Evolutionary conservation across 2,329 filamentous ascomycete genomes (phyloP).

Genomic region (Xylaria sp.): DNA sequence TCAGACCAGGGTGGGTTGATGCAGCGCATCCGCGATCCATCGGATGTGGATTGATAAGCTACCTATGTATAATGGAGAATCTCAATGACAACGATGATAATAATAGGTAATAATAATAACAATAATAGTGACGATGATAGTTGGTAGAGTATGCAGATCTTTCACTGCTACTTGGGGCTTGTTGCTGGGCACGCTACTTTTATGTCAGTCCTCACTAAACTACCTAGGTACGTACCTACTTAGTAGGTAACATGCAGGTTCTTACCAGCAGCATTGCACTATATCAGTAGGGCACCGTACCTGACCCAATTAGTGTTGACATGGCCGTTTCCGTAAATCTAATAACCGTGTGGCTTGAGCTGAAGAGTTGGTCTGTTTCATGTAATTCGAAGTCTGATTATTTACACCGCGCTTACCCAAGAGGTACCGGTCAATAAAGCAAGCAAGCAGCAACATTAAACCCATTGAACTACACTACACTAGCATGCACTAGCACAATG

Average conservation of each 20-base stretch:
- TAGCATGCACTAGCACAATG: background rate
- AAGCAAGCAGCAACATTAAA: background rate
- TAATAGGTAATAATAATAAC: background rate
- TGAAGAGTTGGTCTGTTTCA: constrained; percentile 25
- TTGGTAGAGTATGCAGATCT: background rate
- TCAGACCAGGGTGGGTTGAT: constrained; percentile 33
- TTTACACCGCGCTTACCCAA: constrained; percentile 1
- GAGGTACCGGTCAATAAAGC: constrained; percentile 2
- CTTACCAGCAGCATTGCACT: background rate
- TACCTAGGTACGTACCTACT: too few species aligned
- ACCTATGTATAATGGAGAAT: background rate
- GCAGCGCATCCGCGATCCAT: constrained; percentile 29
- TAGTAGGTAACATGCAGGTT: too few species aligned
- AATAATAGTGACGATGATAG: background rate
- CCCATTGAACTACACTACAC: background rate
- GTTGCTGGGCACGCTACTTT: background rate
- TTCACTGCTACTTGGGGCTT: background rate
- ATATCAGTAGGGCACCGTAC: background rate
- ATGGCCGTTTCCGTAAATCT: constrained; percentile 2
- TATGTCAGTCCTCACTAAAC: too few species aligned
- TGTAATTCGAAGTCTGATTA: background rate
- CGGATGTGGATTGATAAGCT: constrained; percentile 29
- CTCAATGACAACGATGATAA: too few species aligned
- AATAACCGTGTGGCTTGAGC: constrained; percentile 28
- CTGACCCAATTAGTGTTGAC: constrained; percentile 2